Conservation (phyloP, 306 rosid species). For the Clitoria ternatea region DNA sequence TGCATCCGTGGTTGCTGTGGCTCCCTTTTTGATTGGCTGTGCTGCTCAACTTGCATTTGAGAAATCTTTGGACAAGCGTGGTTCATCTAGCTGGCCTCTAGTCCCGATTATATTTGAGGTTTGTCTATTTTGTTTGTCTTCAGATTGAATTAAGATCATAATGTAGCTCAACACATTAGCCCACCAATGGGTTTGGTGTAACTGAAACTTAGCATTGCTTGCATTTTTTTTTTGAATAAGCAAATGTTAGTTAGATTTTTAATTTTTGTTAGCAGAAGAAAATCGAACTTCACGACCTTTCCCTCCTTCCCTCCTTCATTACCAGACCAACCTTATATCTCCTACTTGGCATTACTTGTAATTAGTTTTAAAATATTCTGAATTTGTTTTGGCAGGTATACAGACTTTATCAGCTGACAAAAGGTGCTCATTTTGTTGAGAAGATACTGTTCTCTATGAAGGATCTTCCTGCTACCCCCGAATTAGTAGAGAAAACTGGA, state of each 20-base stretch:
- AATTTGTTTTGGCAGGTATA: conserved; percentile 49
- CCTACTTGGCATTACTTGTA: not conserved
- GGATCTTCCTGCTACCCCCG: conserved; percentile 49
- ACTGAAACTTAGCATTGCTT: not conserved
- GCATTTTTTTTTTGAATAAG: not conserved
- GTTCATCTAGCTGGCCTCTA: conserved; percentile 82
- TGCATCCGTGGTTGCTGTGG: conserved; percentile 42
- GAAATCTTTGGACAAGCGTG: conserved; percentile 30
- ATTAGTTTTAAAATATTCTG: conserved; percentile 1
- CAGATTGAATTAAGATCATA: conserved; percentile 7
- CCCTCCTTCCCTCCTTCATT: too few relatives aligned
- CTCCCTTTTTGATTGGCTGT: conserved; percentile 67
- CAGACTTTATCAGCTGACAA: conserved; percentile 75
- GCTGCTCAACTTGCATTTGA: conserved; percentile 65
- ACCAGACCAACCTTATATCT: too few relatives aligned
- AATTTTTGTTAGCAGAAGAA: too few relatives aligned
- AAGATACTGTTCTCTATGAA: conserved; percentile 54
- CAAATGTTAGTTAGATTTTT: too few relatives aligned
- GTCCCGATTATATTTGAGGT: conserved; percentile 87
- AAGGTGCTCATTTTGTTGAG: conserved; percentile 63
- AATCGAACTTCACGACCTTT: too few relatives aligned
- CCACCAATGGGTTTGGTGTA: not conserved
- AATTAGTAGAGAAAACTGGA: conserved; percentile 51
- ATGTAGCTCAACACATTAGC: not conserved
- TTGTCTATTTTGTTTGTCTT: not conserved